Evolutionary conservation across 2,329 filamentous ascomycete species (phyloP).

Genomic region (Neofusicoccum sp.): DNA sequence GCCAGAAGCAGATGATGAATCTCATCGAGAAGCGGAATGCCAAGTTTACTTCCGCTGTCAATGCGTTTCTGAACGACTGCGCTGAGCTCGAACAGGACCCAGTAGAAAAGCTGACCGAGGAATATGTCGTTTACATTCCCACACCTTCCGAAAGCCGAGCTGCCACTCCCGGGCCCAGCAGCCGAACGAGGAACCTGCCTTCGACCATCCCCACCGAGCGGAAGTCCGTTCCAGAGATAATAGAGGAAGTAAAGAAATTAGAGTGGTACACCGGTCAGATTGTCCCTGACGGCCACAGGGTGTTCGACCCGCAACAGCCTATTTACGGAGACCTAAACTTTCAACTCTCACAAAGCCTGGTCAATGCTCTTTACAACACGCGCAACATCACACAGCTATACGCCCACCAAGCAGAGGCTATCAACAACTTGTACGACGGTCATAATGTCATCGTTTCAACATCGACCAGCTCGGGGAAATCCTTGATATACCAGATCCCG

Average conservation of each 20-base stretch:
- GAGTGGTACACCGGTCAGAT: conserved; percentile 92
- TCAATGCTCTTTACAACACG: conserved; percentile 95
- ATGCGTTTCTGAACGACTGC: conserved; percentile 74
- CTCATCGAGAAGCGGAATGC: conserved; percentile 86
- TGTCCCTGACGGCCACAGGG: conserved; percentile 86
- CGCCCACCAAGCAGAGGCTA: conserved; percentile 87
- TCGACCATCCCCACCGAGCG: conserved; percentile 75
- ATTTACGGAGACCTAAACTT: conserved; percentile 84
- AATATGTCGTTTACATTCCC: conserved; percentile 63
- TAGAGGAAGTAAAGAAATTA: conserved; percentile 75
- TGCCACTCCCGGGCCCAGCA: conserved; percentile 42
- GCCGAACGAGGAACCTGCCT: conserved; percentile 48
- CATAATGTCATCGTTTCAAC: conserved; percentile 89
- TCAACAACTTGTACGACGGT: conserved; percentile 81
- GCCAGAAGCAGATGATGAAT: conserved; percentile 85
- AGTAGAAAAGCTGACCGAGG: conserved; percentile 60
- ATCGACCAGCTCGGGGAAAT: conserved; percentile 95
- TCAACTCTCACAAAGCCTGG: conserved; percentile 79
- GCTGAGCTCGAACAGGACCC: conserved; percentile 64
- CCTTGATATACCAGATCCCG: conserved; percentile 94
- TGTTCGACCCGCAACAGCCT: conserved; percentile 81
- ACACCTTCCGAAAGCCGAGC: conserved; percentile 48
- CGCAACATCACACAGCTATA: conserved; percentile 84
- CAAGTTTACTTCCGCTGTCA: conserved; percentile 77
- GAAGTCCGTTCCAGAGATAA: conserved; percentile 77